Base-by-base conservation (phyloP, 352 stramenopile genomes). In the Globisporangium spinosum region DNA sequence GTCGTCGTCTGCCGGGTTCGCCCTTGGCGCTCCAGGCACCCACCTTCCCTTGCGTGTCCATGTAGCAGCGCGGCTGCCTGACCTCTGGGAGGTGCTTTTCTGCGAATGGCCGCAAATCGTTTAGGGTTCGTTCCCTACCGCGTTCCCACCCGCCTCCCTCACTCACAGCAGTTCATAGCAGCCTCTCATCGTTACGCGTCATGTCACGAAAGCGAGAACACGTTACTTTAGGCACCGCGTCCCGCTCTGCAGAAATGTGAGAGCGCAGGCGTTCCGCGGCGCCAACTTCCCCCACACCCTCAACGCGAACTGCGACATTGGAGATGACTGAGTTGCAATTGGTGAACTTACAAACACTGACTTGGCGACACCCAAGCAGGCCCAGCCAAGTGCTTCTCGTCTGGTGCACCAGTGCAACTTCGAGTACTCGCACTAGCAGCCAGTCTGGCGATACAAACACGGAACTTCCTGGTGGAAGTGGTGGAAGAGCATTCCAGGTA, bases 171-270 rank as follows among this genome's bases (percentile, higher is more conserved):
- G 29, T 4, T 32, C 29, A 32, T 4, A 32, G 27, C 2, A 29
- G 29, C 29, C 29, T 32, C 4, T 32, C 29, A 32, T 32, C 0
- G 29, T 58, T 9, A n/a, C 17, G 5, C 43, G 5, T 49, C 43
- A n/a, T n/a, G 7, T 32, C 29, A 32, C 15, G 13, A 22, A 49
- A 49, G 70, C 15, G 85, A 78, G 78, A 70, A 29, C 23, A 80
- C 78, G 0, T 87, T 86, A 32, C 29, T 7, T 32, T n/a, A n/a
- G n/a, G n/a, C n/a, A n/a, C n/a, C n/a, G n/a, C n/a, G n/a, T n/a
- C n/a, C n/a, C n/a, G n/a, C n/a, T 57, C 25, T 87, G 25, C 38
- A 78, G 29, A 65, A 68, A 13, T 89, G 80, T 27, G 77, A 76
- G 4, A 58, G 60, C 1, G 7, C 64, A 70, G 34, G 67, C 71